A percentile compares a stretch with the other conserved stretches of the same genome.
Conservation (phyloP, 2,329 filamentous ascomycete genomes). For the Fusarium phyllophilum region DNA sequence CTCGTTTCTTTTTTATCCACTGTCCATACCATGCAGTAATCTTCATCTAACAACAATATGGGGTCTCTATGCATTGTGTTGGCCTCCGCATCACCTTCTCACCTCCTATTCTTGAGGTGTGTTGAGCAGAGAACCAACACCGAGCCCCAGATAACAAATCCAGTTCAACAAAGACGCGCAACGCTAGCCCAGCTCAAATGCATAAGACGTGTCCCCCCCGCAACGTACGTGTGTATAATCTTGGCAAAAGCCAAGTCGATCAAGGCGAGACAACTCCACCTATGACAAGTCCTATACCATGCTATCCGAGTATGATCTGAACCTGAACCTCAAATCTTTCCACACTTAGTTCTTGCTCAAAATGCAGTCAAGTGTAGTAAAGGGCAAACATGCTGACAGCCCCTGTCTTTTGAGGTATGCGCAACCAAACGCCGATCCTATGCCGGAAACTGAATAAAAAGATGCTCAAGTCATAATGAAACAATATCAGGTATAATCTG, state of each 20-base stretch:
- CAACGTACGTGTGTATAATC: constrained; percentile 11
- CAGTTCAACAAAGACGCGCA: constrained; percentile 19
- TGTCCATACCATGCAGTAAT: constrained; percentile 25
- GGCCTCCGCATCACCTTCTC: constrained; percentile 7
- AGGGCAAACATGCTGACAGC: constrained; percentile 39
- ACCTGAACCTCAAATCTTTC: constrained; percentile 24
- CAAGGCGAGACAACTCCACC: constrained; percentile 36
- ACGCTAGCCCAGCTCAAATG: constrained; percentile 30
- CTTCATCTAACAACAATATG: constrained; percentile 37
- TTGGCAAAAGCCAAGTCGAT: constrained; percentile 26
- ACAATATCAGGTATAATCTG: constrained; percentile 35
- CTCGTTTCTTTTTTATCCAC: constrained; percentile 30
- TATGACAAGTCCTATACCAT: constrained; percentile 43
- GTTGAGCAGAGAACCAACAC: not conserved
- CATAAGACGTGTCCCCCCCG: constrained; percentile 22
- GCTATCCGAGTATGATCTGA: constrained; percentile 44
- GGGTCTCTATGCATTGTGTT: constrained; percentile 21
- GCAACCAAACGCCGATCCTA: constrained; percentile 45
- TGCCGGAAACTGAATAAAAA: constrained; percentile 38
- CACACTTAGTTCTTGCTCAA: constrained; percentile 14
- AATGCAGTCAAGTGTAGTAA: constrained; percentile 1
- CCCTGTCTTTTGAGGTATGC: constrained; percentile 30
- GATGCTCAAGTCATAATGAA: constrained; percentile 36
- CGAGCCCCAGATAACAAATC: constrained; percentile 10
- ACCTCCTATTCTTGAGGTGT: not conserved